A percentile compares a stretch with the other conserved stretches of the same genome.
These are phyloP conservation scores for Poteriospumella lacustris DNA, from an alignment of 108 stramenopile species.

Conservation along the genomic window DNA sequence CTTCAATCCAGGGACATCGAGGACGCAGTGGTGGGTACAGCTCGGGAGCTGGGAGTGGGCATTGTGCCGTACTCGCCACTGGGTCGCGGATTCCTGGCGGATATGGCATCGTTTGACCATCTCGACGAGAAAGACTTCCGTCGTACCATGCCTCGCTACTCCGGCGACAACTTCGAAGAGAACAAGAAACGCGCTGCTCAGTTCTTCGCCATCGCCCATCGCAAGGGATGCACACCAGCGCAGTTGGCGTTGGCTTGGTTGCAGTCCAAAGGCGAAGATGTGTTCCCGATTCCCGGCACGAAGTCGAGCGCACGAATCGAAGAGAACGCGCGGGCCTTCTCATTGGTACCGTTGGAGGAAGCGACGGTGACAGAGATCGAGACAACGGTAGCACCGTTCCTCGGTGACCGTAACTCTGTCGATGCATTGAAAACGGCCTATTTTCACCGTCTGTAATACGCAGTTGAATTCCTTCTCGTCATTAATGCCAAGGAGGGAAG, in stretches of 20 bases:
- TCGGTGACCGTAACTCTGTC: too few relatives aligned
- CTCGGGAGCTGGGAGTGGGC: slow-evolving; percentile 38
- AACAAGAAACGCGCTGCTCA: slow-evolving; percentile 33
- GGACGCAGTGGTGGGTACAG: slow-evolving; percentile 37
- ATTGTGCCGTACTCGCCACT: slow-evolving; percentile 46
- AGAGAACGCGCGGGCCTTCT: too few relatives aligned
- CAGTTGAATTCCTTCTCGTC: too few relatives aligned
- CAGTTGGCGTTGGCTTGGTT: slow-evolving; percentile 42
- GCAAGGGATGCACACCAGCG: slow-evolving; percentile 31
- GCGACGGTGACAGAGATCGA: too few relatives aligned
- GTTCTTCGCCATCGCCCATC: slow-evolving; percentile 31
- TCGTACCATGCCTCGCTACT: slow-evolving; percentile 26
- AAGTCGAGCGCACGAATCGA: too few relatives aligned
- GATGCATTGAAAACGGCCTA: too few relatives aligned
- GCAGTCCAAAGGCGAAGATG: too few relatives aligned
- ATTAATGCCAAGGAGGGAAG: too few relatives aligned
- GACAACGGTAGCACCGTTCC: too few relatives aligned
- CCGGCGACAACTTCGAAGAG: slow-evolving; percentile 32
- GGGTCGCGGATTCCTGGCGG: slow-evolving; percentile 32
- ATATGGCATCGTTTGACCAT: background rate
- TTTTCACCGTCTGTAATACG: too few relatives aligned
- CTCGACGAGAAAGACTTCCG: slow-evolving; percentile 36
- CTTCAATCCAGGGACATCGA: slow-evolving; percentile 37
- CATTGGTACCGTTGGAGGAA: too few relatives aligned
- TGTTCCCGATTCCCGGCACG: too few relatives aligned